Conservation (phyloP, 805 yeast species). For the Candida tallmaniae region DNA sequence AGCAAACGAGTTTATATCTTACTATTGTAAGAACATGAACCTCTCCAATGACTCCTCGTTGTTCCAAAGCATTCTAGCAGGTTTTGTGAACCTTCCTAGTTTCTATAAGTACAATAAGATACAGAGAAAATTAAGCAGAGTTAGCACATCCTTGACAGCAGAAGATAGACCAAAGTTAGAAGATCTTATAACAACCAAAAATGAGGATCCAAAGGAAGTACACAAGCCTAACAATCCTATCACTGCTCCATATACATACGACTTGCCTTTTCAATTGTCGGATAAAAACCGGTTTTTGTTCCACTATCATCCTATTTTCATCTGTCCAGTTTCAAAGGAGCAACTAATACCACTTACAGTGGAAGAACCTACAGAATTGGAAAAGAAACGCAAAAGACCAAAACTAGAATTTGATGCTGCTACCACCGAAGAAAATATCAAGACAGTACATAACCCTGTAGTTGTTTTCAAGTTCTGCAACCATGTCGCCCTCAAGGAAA, state of each 20-base stretch:
- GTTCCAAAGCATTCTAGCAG: constrained; percentile 38
- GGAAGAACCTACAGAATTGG: constrained; percentile 9
- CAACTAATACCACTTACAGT: constrained; percentile 34
- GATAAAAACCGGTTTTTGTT: constrained; percentile 36
- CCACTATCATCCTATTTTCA: constrained; percentile 40
- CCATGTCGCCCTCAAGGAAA: constrained; percentile 39
- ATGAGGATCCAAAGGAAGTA: background rate
- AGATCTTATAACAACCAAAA: background rate
- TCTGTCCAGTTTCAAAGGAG: constrained; percentile 44
- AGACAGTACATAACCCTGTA: constrained; percentile 28
- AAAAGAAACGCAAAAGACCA: constrained; percentile 16
- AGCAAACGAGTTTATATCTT: constrained; percentile 38
- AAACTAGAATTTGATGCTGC: constrained; percentile 7
- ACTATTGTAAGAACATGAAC: constrained; percentile 32
- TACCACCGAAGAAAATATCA: constrained; percentile 9
- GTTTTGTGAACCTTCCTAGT: constrained; percentile 37
- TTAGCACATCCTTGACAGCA: constrained; percentile 3
- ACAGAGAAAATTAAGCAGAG: constrained; percentile 24
- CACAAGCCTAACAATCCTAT: background rate
- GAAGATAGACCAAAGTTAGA: constrained; percentile 1
- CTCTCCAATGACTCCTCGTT: constrained; percentile 38
- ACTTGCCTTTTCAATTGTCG: constrained; percentile 40
- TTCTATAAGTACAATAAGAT: constrained; percentile 38
- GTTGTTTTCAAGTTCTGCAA: constrained; percentile 39
- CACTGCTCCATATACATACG: constrained; percentile 22